These are phyloP conservation scores for Auxenochlorella pyrenoidosa DNA, from an alignment of 139 green algal species.

Conservation along the genomic window DNA sequence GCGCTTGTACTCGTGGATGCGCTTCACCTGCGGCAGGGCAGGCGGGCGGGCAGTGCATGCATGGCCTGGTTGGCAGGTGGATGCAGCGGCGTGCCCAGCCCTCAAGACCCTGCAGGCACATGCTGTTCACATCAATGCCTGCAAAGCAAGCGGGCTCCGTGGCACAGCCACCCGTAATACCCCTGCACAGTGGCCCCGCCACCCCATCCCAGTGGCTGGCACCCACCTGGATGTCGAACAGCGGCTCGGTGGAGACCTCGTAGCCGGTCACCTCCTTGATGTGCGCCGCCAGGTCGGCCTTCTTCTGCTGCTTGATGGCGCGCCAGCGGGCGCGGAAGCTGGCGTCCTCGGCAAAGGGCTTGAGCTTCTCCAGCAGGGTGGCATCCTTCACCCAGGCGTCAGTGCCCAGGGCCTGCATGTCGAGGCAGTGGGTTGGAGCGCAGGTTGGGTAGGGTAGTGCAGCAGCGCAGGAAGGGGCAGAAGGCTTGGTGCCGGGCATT, in stretches of 20 bases:
- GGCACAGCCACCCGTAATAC: too few species aligned
- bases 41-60: background rate
- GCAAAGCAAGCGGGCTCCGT: too few species aligned
- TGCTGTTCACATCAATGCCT: too few species aligned
- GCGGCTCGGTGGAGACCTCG: slow-evolving; percentile 69
- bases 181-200: too few species aligned
- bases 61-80: background rate
- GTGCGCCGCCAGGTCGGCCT: slow-evolving; percentile 79
- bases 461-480: too few species aligned
- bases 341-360: slow-evolving; percentile 78
- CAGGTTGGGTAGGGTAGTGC: too few species aligned
- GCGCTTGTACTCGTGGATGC: slow-evolving; percentile 58
- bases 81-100: background rate
- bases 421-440: too few species aligned
- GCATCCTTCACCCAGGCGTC: slow-evolving; percentile 77
- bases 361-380: slow-evolving; percentile 69
- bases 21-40: slow-evolving; percentile 23
- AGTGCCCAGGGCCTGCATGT: slow-evolving; percentile 64
- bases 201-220: background rate
- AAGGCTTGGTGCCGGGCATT: too few species aligned
- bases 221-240: slow-evolving; percentile 96
- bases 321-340: slow-evolving; percentile 88
- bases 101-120: background rate
- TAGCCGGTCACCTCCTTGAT: slow-evolving; percentile 83
- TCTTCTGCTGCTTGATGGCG: slow-evolving; percentile 86